Percentiles rank a stretch among this genome's conserved stretches.
Conservation (phyloP, 1,284 basidiomycete genomes). For the Gymnopus androsaceus region DNA sequence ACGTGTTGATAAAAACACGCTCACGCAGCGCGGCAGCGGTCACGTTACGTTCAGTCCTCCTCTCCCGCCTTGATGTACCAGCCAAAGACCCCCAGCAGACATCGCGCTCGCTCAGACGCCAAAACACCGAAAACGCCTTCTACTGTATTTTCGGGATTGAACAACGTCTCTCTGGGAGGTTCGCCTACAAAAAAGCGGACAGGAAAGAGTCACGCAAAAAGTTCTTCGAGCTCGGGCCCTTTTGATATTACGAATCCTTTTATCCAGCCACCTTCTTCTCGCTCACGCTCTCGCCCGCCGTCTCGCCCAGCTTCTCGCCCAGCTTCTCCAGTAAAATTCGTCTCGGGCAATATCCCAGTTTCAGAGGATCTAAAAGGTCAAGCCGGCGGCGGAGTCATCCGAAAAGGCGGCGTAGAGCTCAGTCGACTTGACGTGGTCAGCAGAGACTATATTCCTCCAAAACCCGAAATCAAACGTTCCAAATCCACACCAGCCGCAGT, state of each 20-base stretch:
- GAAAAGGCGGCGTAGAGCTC: constrained; percentile 70
- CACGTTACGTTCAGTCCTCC: too few relatives aligned
- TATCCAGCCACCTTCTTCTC: constrained; percentile 31
- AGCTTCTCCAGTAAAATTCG: constrained; percentile 64
- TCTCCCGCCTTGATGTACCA: not conserved
- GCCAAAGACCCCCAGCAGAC: constrained; percentile 67
- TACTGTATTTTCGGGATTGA: constrained; percentile 58
- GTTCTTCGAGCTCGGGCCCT: constrained; percentile 29
- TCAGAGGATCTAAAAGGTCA: constrained; percentile 60
- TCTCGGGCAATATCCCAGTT: constrained; percentile 48
- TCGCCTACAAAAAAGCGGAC: constrained; percentile 42
- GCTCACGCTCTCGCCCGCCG: constrained; percentile 38
- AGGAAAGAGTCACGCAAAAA: constrained; percentile 27
- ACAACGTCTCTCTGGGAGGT: constrained; percentile 49
- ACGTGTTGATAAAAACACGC: too few relatives aligned
- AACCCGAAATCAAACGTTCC: constrained; percentile 67
- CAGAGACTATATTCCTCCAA: constrained; percentile 54
- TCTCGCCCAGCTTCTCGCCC: constrained; percentile 28
- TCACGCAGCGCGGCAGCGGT: too few relatives aligned
- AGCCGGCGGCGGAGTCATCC: constrained; percentile 64
- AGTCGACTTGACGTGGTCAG: constrained; percentile 73
- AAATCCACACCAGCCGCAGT: constrained; percentile 66
- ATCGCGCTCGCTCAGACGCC: constrained; percentile 64
- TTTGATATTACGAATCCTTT: constrained; percentile 66
- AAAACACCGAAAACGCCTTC: constrained; percentile 58